Conservation (phyloP, 2,329 filamentous ascomycete genomes). For the Nemania sp. region DNA sequence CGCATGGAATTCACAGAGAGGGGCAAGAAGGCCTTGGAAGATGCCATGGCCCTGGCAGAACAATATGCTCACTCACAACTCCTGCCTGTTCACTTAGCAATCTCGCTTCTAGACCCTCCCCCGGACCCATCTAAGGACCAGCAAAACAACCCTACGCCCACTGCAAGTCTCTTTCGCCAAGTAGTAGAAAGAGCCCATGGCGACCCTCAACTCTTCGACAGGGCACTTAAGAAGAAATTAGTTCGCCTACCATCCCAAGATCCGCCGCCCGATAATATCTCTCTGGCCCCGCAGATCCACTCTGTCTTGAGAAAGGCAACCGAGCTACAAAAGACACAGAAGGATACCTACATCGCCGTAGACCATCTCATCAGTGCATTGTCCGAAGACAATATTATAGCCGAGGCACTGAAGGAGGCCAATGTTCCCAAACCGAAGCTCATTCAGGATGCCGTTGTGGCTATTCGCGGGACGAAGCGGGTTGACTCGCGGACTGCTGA, state of each 20-base stretch:
- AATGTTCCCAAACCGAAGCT: slow-evolving; percentile 94
- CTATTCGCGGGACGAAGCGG: slow-evolving; percentile 90
- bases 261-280: slow-evolving; percentile 89
- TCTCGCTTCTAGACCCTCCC: slow-evolving; percentile 81
- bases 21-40: slow-evolving; percentile 88
- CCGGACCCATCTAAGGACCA: slow-evolving; percentile 84
- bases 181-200: slow-evolving; percentile 94
- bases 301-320: slow-evolving; percentile 85
- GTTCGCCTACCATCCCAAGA: slow-evolving; percentile 95
- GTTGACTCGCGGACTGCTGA: slow-evolving; percentile 98
- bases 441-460: slow-evolving; percentile 88
- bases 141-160: slow-evolving; percentile 76
- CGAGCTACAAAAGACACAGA: slow-evolving; percentile 96
- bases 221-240: slow-evolving; percentile 89
- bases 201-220: slow-evolving; percentile 88
- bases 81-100: slow-evolving; percentile 88
- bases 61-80: slow-evolving; percentile 94
- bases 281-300: slow-evolving; percentile 83
- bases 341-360: slow-evolving; percentile 92
- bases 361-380: slow-evolving; percentile 93
- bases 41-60: slow-evolving; percentile 87
- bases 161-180: slow-evolving; percentile 88
- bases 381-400: slow-evolving; percentile 80
- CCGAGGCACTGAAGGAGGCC: slow-evolving; percentile 80
- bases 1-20: slow-evolving; percentile 94